phyloP scores from a whole-genome alignment of 2,329 filamentous ascomycete genomes.

The Scorias spongiosa region DNA sequence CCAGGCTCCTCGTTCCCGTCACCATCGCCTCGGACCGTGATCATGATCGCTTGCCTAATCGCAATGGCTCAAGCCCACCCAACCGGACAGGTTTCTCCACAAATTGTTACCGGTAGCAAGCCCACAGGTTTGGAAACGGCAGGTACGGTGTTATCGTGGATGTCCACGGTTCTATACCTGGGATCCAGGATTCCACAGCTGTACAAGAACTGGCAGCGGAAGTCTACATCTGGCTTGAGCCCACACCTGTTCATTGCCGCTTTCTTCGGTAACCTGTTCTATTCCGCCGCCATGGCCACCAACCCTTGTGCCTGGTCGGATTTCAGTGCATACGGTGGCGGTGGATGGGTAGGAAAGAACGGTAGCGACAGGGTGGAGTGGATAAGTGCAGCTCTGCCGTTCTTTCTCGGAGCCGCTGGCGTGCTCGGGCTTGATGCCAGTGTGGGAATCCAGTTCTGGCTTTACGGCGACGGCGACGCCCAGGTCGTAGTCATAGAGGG shows the following conservation, averaged over 20 bases:
- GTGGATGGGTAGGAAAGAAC: conserved; percentile 41
- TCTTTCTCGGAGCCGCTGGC: conserved; percentile 51
- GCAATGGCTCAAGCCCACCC: conserved; percentile 26
- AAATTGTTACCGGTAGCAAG: conserved; percentile 3
- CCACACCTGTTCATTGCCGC: conserved; percentile 50
- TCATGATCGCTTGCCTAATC: conserved; percentile 31
- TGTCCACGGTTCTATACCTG: conserved; percentile 40
- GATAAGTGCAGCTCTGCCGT: conserved; percentile 44
- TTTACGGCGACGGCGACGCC: conserved; percentile 31
- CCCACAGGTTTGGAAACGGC: conserved; percentile 25
- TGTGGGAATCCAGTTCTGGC: conserved; percentile 47
- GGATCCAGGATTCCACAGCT: conserved; percentile 48
- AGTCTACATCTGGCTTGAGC: conserved; percentile 48
- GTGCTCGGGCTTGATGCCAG: conserved; percentile 47
- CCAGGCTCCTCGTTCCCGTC: conserved; percentile 27
- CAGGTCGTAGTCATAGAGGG: conserved; percentile 32
- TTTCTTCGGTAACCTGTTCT: conserved; percentile 54
- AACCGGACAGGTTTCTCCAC: not conserved
- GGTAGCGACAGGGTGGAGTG: conserved; percentile 42
- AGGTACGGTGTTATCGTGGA: conserved; percentile 40
- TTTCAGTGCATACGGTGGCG: conserved; percentile 38
- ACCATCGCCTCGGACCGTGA: conserved; percentile 30
- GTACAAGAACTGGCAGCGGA: conserved; percentile 48
- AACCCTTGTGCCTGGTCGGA: conserved; percentile 49
- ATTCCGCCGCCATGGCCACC: conserved; percentile 44